Percentiles rank a stretch among this genome's conserved stretches.
Conservation (phyloP, 257 asterid species). For the Rhazya stricta region DNA sequence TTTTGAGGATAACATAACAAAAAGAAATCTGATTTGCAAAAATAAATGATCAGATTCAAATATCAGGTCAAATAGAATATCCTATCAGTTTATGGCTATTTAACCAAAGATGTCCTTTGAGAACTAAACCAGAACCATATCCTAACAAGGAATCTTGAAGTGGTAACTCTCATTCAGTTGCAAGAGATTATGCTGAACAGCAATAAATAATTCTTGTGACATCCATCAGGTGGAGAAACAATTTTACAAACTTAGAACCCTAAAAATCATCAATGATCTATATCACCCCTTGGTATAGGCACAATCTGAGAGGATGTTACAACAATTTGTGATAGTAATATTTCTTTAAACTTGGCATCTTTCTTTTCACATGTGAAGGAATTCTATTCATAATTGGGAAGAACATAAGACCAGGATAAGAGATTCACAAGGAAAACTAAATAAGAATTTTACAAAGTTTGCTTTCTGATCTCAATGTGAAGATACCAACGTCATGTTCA, state of each 20-base stretch:
- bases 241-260: background rate
- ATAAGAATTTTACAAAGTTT: background rate
- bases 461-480: background rate
- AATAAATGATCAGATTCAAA: background rate
- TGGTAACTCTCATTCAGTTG: background rate
- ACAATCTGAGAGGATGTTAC: background rate
- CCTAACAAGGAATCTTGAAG: background rate
- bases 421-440: background rate
- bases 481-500: background rate
- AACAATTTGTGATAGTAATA: background rate
- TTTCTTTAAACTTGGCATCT: background rate
- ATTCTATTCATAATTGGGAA: background rate
- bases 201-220: background rate
- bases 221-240: background rate
- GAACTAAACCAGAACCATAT: background rate
- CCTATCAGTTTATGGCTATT: conserved; percentile 4
- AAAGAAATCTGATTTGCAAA: conserved; percentile 1
- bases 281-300: background rate
- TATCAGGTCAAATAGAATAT: background rate
- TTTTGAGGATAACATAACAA: background rate
- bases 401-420: background rate
- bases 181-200: background rate
- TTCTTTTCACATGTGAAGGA: background rate
- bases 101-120: background rate
- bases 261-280: background rate